These are phyloP conservation scores for Jamesozyma hellenica DNA, from an alignment of 805 yeast genomes.

Conservation along the genomic window DNA sequence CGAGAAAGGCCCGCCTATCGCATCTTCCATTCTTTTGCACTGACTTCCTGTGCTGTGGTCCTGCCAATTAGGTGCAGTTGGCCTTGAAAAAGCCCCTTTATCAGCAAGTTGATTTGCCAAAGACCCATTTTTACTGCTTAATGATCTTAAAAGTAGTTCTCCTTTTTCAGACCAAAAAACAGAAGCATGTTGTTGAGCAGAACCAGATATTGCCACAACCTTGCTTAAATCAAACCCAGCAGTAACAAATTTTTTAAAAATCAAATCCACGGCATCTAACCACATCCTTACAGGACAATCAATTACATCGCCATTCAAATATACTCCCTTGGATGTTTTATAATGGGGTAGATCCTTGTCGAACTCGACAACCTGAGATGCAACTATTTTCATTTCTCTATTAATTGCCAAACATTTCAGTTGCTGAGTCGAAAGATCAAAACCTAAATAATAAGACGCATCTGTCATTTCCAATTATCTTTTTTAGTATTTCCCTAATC, in stretches of 20 bases:
- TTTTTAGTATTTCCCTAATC: no score
- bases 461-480: no score
- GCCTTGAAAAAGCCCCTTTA: constrained; percentile 49
- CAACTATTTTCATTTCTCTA: constrained; percentile 40
- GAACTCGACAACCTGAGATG: constrained; percentile 59
- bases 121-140: constrained; percentile 26
- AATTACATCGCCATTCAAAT: constrained; percentile 44
- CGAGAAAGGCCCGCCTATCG: constrained; percentile 46
- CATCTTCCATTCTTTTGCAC: constrained; percentile 47
- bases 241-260: constrained; percentile 42
- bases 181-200: constrained; percentile 90
- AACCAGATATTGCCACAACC: constrained; percentile 67
- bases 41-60: constrained; percentile 79
- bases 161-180: constrained; percentile 63
- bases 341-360: constrained; percentile 55
- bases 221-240: constrained; percentile 46
- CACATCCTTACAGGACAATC: constrained; percentile 83
- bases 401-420: constrained; percentile 63
- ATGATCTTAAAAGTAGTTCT: constrained; percentile 29
- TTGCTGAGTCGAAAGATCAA: constrained; percentile 87
- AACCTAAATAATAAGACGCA: constrained; percentile 43
- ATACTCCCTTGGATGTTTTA: constrained; percentile 66
- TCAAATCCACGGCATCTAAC: constrained; percentile 69
- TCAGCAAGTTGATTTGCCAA: constrained; percentile 41
- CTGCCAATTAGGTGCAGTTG: constrained; percentile 85